Conservation (phyloP, 2,329 filamentous ascomycete species). For the Metarhizium rileyi region DNA sequence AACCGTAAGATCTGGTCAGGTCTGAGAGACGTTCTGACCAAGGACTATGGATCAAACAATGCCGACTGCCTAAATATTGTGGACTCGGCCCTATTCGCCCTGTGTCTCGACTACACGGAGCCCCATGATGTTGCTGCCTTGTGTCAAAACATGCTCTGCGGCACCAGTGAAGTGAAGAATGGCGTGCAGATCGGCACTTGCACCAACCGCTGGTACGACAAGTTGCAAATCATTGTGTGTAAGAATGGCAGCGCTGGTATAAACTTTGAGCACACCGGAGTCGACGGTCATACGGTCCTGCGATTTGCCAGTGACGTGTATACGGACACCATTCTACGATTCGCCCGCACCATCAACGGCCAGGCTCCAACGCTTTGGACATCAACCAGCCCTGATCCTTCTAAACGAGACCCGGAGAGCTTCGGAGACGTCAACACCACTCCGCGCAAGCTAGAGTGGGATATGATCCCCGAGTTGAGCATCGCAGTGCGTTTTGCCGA, state of each 20-base stretch:
- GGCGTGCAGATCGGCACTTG: constrained; percentile 96
- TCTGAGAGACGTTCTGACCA: constrained; percentile 75
- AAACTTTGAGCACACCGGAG: constrained; percentile 98
- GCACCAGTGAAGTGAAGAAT: constrained; percentile 81
- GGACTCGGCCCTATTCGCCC: constrained; percentile 83
- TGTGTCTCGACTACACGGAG: constrained; percentile 89
- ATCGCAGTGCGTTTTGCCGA: constrained; percentile 93
- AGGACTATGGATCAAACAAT: constrained; percentile 84
- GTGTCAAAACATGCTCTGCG: constrained; percentile 98
- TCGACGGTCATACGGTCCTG: constrained; percentile 93
- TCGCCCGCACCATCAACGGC: constrained; percentile 90
- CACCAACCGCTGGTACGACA: constrained; percentile 98
- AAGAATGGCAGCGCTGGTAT: constrained; percentile 97
- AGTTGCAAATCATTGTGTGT: constrained; percentile 97
- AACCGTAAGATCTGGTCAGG: constrained; percentile 96
- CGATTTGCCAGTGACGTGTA: constrained; percentile 95
- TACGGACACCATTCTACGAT: constrained; percentile 93
- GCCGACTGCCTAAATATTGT: constrained; percentile 93
- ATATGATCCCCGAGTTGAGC: constrained; percentile 84
- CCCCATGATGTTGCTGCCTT: constrained; percentile 70
- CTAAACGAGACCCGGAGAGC: constrained; percentile 80
- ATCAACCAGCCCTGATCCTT: constrained; percentile 80
- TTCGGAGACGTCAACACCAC: constrained; percentile 92
- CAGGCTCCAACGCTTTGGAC: constrained; percentile 88
- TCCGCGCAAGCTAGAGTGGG: constrained; percentile 95